phyloP scores from a whole-genome alignment of 176 grass and related monocot genomes.

The Elymus sibiricus region DNA sequence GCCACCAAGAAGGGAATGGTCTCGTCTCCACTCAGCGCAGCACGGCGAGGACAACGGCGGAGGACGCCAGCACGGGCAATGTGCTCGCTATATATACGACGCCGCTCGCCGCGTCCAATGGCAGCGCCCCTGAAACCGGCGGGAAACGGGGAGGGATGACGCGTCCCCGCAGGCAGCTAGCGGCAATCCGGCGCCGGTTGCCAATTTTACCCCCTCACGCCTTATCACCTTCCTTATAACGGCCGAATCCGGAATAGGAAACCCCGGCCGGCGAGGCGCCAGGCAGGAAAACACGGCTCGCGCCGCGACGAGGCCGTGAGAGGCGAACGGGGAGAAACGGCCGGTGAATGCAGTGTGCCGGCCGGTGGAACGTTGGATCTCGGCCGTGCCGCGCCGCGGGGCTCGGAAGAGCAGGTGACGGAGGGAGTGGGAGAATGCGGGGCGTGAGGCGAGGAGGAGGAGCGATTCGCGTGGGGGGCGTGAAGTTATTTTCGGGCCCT shows the following conservation, averaged over 20 bases:
- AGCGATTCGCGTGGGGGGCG: constrained; percentile 41
- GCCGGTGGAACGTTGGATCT: constrained; percentile 38
- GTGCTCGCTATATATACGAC: neutral
- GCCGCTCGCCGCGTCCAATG: constrained; percentile 10
- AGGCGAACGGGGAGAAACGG: too few species aligned
- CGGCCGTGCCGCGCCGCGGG: neutral
- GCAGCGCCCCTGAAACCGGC: neutral
- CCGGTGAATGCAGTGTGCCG: constrained; percentile 1
- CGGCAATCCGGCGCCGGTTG: constrained; percentile 28
- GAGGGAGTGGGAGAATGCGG: constrained; percentile 13
- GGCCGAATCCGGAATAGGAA: neutral
- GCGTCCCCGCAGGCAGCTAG: neutral
- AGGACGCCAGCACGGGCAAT: neutral
- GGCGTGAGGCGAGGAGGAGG: constrained; percentile 25
- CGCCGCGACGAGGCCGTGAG: neutral
- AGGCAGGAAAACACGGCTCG: neutral
- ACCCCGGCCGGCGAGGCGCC: constrained; percentile 10
- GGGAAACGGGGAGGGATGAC: constrained; percentile 1
- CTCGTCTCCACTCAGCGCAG: constrained; percentile 24
- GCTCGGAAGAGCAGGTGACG: neutral
- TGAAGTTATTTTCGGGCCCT: constrained; percentile 46
- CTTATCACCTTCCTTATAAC: constrained; percentile 37
- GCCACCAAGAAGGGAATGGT: constrained; percentile 12
- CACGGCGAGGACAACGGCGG: neutral
- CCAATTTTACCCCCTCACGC: constrained; percentile 19